A percentile compares a stretch with the other conserved stretches of the same genome.
Conservation (phyloP, 371 early-diverging fungal genomes). For the Mortierella polycephala region DNA sequence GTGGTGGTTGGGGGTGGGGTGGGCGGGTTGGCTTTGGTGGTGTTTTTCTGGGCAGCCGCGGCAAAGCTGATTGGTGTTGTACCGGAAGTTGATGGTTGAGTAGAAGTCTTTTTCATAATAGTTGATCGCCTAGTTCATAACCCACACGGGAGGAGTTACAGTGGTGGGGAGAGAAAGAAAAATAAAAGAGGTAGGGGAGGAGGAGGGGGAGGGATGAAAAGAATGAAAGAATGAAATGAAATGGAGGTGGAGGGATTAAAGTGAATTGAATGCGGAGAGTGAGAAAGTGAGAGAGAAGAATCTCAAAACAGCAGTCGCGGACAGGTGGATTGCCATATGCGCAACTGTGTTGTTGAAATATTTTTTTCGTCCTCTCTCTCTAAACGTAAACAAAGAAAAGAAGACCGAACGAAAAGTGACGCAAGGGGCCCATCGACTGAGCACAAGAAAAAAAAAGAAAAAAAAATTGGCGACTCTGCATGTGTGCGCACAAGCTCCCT, state of each 20-base stretch:
- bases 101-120: conserved; percentile 53
- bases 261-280: not conserved
- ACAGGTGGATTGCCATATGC: too few relatives aligned
- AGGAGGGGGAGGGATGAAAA: not conserved
- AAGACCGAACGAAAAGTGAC: not conserved
- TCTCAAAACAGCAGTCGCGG: too few relatives aligned
- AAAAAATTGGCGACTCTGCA: not conserved
- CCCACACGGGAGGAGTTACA: conserved; percentile 38
- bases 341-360: not conserved
- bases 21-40: conserved; percentile 33
- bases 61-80: conserved; percentile 53
- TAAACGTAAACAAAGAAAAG: not conserved
- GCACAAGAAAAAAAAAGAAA: not conserved
- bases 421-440: not conserved
- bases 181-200: conserved; percentile 1
- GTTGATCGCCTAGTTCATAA: conserved; percentile 44
- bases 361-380: not conserved
- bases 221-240: not conserved
- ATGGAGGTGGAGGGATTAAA: not conserved
- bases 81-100: conserved; percentile 37
- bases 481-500: not conserved
- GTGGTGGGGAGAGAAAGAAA: conserved; percentile 13
- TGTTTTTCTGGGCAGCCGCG: conserved; percentile 52
- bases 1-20: conserved; percentile 26
- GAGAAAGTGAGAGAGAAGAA: not conserved